Percentiles rank a stretch among this genome's conserved stretches.
Evolutionary conservation across 805 yeast genomes (phyloP).

Genomic region (Candida morakotiae): DNA sequence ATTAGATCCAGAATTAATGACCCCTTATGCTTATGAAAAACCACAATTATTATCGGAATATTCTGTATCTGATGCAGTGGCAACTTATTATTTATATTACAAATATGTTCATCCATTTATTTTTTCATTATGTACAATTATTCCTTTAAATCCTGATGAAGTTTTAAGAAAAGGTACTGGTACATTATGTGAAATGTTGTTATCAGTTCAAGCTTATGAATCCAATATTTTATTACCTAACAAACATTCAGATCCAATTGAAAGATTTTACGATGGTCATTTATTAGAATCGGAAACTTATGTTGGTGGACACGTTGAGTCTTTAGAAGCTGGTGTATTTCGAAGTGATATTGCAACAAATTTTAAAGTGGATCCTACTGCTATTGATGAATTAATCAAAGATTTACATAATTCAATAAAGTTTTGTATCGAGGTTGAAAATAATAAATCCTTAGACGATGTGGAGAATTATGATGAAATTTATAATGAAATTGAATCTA

Average conservation of each 20-base stretch:
- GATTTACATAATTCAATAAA: constrained; percentile 75
- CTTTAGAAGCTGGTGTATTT: constrained; percentile 96
- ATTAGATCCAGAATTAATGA: constrained; percentile 96
- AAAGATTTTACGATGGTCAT: constrained; percentile 92
- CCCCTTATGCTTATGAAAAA: constrained; percentile 91
- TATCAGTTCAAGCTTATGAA: constrained; percentile 93
- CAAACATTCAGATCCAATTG: constrained; percentile 91
- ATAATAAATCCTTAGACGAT: constrained; percentile 65
- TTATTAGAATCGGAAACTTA: constrained; percentile 91
- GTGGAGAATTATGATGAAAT: constrained; percentile 80
- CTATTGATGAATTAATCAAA: constrained; percentile 70
- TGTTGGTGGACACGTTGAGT: constrained; percentile 98
- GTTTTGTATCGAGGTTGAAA: constrained; percentile 83
- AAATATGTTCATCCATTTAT: constrained; percentile 97
- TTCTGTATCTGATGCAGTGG: constrained; percentile 99
- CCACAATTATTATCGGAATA: constrained; percentile 93
- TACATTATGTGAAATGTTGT: constrained; percentile 94
- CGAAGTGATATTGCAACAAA: constrained; percentile 77
- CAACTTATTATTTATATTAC: constrained; percentile 92
- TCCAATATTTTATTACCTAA: constrained; percentile 79
- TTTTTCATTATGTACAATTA: constrained; percentile 90
- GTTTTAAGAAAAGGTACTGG: constrained; percentile 96
- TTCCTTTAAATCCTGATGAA: constrained; percentile 96
- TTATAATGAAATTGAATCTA: constrained; percentile 49
- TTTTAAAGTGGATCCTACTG: constrained; percentile 76